Conservation (phyloP, 768 basidiomycete species). For the Erythrobasidium yunnanense region DNA sequence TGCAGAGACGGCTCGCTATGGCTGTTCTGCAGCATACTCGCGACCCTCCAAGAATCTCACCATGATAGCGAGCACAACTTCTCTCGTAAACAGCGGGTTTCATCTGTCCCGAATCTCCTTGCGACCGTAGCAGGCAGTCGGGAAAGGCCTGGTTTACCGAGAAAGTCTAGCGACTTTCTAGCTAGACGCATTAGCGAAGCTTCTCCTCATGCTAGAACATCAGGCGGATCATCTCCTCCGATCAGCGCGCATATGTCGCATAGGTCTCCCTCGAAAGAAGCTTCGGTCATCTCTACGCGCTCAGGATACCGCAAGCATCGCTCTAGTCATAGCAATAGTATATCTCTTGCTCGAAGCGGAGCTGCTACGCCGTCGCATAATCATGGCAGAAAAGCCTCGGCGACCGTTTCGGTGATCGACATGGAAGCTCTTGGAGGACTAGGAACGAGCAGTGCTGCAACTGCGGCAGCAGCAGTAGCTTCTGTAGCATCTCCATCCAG, state of each 20-base stretch:
- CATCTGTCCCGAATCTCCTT: no score
- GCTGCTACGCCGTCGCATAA: background rate
- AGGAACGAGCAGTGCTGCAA: no score
- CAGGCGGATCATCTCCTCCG: no score
- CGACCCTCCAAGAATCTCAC: background rate
- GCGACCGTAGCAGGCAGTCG: no score
- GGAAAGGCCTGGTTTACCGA: no score
- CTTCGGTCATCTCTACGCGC: background rate
- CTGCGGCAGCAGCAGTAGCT: no score
- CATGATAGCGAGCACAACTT: no score
- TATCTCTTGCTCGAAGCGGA: background rate
- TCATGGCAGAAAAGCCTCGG: constrained; percentile 30
- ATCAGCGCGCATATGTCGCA: no score
- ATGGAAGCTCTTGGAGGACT: constrained; percentile 6
- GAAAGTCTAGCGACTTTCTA: no score
- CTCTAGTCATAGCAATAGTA: background rate
- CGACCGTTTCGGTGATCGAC: constrained; percentile 33
- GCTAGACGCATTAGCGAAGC: no score
- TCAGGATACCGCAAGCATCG: background rate
- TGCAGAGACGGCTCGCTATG: constrained; percentile 30
- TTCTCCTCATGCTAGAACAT: no score
- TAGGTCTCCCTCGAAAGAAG: background rate
- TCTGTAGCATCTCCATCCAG: background rate
- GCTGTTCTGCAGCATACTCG: constrained; percentile 27
- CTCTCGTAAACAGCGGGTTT: no score